Conservation (phyloP, 495 filamentous ascomycete genomes). For the Penicillium herquei region DNA sequence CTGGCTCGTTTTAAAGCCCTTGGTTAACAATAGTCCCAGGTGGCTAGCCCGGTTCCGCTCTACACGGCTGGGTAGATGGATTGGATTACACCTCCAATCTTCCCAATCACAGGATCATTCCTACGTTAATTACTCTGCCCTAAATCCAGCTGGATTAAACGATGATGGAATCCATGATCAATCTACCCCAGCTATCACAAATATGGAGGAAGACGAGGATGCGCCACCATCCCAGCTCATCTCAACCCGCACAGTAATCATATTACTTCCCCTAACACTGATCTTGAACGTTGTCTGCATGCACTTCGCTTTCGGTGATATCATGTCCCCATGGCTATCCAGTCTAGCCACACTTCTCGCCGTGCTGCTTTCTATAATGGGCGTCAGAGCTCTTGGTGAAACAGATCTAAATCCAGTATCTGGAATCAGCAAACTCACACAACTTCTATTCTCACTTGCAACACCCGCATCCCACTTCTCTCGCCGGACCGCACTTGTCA, state of each 20-base stretch:
- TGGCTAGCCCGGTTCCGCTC: slow-evolving; percentile 31
- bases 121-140: slow-evolving; percentile 42
- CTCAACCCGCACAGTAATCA: slow-evolving; percentile 64
- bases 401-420: slow-evolving; percentile 97
- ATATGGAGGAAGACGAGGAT: slow-evolving; percentile 56
- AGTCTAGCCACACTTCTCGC: slow-evolving; percentile 81
- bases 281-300: slow-evolving; percentile 77
- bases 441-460: slow-evolving; percentile 88
- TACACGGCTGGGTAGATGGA: slow-evolving; percentile 27
- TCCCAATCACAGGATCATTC: slow-evolving; percentile 19
- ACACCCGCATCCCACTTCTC: slow-evolving; percentile 71
- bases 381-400: slow-evolving; percentile 89
- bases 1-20: slow-evolving; percentile 68
- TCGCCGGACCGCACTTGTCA: slow-evolving; percentile 65
- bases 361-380: slow-evolving; percentile 89
- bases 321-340: slow-evolving; percentile 64
- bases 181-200: neutral
- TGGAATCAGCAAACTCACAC: slow-evolving; percentile 93
- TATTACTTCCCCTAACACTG: slow-evolving; percentile 74
- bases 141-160: slow-evolving; percentile 21
- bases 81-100: slow-evolving; percentile 17
- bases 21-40: slow-evolving; percentile 42
- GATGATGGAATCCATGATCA: neutral
- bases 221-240: slow-evolving; percentile 83
- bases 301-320: slow-evolving; percentile 71